These are phyloP conservation scores for Aspergillus bridgeri DNA, from an alignment of 495 filamentous ascomycete species.

Conservation along the genomic window DNA sequence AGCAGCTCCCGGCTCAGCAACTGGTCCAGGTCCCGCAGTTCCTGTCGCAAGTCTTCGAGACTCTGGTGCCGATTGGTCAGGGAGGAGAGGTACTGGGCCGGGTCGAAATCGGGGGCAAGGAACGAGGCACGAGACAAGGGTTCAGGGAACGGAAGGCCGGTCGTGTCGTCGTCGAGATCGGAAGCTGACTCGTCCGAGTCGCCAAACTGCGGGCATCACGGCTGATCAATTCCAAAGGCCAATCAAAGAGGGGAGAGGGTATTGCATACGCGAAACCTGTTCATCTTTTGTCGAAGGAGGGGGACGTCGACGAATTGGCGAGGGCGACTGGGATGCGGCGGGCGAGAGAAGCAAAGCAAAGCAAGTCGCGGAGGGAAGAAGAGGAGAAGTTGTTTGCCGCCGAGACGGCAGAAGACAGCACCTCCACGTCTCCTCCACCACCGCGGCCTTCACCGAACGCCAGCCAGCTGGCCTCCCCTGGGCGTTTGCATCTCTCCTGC, in stretches of 20 bases:
- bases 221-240: constrained; percentile 8
- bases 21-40: constrained; percentile 73
- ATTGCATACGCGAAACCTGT: constrained; percentile 40
- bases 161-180: constrained; percentile 58
- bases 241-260: background rate
- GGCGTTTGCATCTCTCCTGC: constrained; percentile 6
- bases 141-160: constrained; percentile 75
- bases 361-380: background rate
- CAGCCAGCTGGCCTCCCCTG: background rate
- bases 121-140: constrained; percentile 78
- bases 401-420: background rate
- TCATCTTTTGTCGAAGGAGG: constrained; percentile 27
- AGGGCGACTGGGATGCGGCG: background rate
- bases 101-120: constrained; percentile 72
- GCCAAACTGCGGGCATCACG: constrained; percentile 38
- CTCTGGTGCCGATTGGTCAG: constrained; percentile 87
- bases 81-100: constrained; percentile 76
- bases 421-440: background rate
- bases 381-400: constrained; percentile 5
- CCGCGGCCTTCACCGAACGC: background rate
- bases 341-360: background rate
- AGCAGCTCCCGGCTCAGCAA: constrained; percentile 78
- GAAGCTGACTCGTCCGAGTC: constrained; percentile 51
- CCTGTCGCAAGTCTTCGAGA: constrained; percentile 85
- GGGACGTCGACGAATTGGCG: background rate